phyloP scores from a whole-genome alignment of 2,329 filamentous ascomycete species.

The Davidsoniella virescens region DNA sequence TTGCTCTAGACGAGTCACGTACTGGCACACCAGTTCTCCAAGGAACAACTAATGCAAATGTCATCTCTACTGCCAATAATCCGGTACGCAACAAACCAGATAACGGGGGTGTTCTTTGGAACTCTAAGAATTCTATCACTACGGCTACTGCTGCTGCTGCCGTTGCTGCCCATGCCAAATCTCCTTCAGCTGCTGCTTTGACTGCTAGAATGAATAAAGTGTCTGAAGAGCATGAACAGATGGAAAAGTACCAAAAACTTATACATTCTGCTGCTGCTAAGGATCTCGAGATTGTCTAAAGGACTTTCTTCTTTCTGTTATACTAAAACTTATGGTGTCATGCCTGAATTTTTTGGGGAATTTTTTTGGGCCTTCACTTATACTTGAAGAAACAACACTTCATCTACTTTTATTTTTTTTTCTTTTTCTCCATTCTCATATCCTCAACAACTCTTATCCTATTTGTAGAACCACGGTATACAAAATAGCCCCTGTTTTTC shows the following conservation, averaged over 20 bases:
- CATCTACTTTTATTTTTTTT: background rate
- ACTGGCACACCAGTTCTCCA: conserved; percentile 19
- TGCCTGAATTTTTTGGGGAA: too few species aligned
- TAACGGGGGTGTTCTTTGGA: conserved; percentile 22
- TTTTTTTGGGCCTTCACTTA: conserved; percentile 2
- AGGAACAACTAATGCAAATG: conserved; percentile 18
- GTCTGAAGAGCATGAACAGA: conserved; percentile 22
- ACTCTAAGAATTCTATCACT: conserved; percentile 13
- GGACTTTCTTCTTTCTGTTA: background rate
- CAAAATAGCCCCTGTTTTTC: background rate
- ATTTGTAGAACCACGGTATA: background rate
- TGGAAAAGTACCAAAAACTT: conserved; percentile 23
- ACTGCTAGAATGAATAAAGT: background rate
- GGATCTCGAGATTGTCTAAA: conserved; percentile 17
- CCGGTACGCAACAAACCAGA: conserved; percentile 16
- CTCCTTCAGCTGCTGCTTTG: background rate
- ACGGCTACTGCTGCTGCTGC: conserved; percentile 7
- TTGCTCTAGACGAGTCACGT: conserved; percentile 18
- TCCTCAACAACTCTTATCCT: background rate
- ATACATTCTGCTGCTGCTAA: conserved; percentile 23
- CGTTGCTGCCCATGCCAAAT: background rate
- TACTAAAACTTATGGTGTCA: background rate
- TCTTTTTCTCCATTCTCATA: background rate
- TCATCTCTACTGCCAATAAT: conserved; percentile 9
- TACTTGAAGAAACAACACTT: background rate